These are phyloP conservation scores for Hortaea werneckii DNA, from an alignment of 2,329 filamentous ascomycete species.

Conservation along the genomic window DNA sequence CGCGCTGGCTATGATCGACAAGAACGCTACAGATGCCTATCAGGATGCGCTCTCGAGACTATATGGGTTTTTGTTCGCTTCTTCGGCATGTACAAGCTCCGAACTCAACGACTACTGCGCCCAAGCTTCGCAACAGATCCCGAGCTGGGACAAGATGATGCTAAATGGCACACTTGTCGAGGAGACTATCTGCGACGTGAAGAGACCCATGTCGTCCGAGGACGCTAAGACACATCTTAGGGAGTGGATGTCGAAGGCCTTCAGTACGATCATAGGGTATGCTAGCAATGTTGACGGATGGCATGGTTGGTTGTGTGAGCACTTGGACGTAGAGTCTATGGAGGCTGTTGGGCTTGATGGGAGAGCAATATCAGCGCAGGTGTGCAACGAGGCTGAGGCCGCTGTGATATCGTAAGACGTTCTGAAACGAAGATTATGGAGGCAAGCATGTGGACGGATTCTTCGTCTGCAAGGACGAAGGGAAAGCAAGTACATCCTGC, in stretches of 20 bases:
- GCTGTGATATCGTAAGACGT: too few relatives aligned
- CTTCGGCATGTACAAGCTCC: slow-evolving; percentile 5
- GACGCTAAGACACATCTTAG: slow-evolving; percentile 7
- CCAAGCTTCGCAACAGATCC: slow-evolving; percentile 2
- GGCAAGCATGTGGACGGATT: neutral
- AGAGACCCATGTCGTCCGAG: slow-evolving; percentile 5
- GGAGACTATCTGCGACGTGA: slow-evolving; percentile 12
- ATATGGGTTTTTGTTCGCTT: slow-evolving; percentile 13
- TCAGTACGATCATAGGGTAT: slow-evolving; percentile 12
- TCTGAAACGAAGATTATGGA: too few relatives aligned
- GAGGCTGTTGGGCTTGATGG: slow-evolving; percentile 15
- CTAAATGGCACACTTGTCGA: slow-evolving; percentile 12
- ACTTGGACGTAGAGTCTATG: slow-evolving; percentile 12
- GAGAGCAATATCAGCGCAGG: slow-evolving; percentile 5
- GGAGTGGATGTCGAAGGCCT: slow-evolving; percentile 10
- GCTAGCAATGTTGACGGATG: slow-evolving; percentile 12
- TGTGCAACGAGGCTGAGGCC: slow-evolving; percentile 5
- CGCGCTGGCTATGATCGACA: slow-evolving; percentile 1
- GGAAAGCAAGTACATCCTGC: too few relatives aligned
- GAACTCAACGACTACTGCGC: slow-evolving; percentile 10
- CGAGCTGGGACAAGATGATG: slow-evolving; percentile 6
- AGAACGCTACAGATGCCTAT: slow-evolving; percentile 8
- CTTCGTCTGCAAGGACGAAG: neutral
- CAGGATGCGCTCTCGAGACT: slow-evolving; percentile 10
- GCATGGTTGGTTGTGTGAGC: slow-evolving; percentile 10